phyloP scores from a whole-genome alignment of 257 asterid genomes.

The Coffea canephora region DNA sequence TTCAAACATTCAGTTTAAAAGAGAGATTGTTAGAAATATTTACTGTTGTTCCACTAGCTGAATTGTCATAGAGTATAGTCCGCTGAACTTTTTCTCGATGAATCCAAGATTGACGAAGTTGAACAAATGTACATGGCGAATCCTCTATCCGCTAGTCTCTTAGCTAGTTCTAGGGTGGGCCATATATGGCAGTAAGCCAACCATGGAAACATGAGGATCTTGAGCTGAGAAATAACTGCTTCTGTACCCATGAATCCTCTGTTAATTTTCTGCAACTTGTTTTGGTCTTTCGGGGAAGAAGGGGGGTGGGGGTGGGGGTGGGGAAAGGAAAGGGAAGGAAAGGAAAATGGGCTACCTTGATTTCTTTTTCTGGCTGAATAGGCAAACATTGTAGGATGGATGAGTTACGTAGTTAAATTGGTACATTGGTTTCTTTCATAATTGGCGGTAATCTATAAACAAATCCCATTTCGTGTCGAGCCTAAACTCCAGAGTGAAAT shows the following conservation, averaged over 20 bases:
- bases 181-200: slow-evolving; percentile 56
- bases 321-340: too few relatives aligned
- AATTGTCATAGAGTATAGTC: slow-evolving; percentile 18
- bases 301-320: too few relatives aligned
- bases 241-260: slow-evolving; percentile 21
- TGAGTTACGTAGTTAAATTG: too few relatives aligned
- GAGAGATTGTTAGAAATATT: too few relatives aligned
- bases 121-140: slow-evolving; percentile 34
- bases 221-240: slow-evolving; percentile 3
- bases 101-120: slow-evolving; percentile 42
- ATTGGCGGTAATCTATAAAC: too few relatives aligned
- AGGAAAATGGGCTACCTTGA: too few relatives aligned
- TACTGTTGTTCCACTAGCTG: slow-evolving; percentile 26
- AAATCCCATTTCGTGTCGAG: too few relatives aligned
- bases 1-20: too few relatives aligned
- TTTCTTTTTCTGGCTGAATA: neutral
- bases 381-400: too few relatives aligned
- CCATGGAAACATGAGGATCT: slow-evolving; percentile 51
- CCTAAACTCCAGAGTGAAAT: too few relatives aligned
- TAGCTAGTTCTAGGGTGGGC: slow-evolving; percentile 53
- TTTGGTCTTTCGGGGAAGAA: too few relatives aligned
- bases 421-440: too few relatives aligned
- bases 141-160: slow-evolving; percentile 30
- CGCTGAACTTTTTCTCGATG: slow-evolving; percentile 30
- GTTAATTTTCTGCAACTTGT: neutral